These are phyloP conservation scores for Schoenoplectus tabernaemontani DNA, from an alignment of 202 grass and related monocot genomes.

Conservation along the genomic window DNA sequence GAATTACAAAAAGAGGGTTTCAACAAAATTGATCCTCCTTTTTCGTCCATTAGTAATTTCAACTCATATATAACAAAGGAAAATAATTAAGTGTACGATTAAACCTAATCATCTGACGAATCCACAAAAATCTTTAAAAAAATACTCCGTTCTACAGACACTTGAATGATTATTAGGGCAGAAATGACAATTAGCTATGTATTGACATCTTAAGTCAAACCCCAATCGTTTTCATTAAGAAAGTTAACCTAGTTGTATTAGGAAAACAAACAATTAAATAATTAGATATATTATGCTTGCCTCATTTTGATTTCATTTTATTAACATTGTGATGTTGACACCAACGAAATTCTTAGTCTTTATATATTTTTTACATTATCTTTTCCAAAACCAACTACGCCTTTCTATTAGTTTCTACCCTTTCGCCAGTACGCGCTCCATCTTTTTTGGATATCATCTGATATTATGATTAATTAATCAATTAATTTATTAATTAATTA, in stretches of 20 bases:
- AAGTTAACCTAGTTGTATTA: background rate
- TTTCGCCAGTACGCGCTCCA: background rate
- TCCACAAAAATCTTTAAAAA: background rate
- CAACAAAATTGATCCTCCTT: no score
- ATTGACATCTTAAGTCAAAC: background rate
- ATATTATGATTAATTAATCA: background rate
- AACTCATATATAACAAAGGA: no score
- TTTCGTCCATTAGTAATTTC: no score
- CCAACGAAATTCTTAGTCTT: slow-evolving; percentile 15
- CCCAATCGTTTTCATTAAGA: background rate
- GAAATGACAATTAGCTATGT: background rate
- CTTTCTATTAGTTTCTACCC: background rate
- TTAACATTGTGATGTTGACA: slow-evolving; percentile 46
- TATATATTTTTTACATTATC: slow-evolving; percentile 7
- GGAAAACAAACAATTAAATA: background rate
- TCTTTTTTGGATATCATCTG: background rate
- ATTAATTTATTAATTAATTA: no score
- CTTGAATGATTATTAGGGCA: background rate
- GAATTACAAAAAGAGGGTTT: no score
- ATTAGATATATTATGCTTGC: slow-evolving; percentile 2
- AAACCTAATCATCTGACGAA: no score
- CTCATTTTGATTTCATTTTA: slow-evolving; percentile 30
- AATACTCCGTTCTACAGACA: background rate
- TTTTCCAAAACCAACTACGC: background rate
- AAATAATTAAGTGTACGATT: background rate